A percentile compares a stretch with the other conserved stretches of the same genome.
Evolutionary conservation across 768 basidiomycete genomes (phyloP).

Genomic region (Scleroderma bovista): DNA sequence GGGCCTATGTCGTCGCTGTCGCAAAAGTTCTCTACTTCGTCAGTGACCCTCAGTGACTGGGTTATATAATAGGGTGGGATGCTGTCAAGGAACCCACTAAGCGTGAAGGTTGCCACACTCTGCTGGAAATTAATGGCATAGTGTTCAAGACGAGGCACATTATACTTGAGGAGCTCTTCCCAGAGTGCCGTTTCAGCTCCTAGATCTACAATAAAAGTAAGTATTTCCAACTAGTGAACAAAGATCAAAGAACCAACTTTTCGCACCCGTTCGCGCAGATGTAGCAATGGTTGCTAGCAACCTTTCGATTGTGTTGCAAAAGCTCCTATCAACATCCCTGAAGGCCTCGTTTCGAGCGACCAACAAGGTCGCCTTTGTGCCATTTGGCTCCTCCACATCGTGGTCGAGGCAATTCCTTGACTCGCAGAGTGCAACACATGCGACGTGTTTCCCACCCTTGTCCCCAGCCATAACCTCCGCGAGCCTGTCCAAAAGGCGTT

Average conservation of each 20-base stretch:
- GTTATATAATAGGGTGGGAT: background rate
- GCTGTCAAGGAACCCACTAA: background rate
- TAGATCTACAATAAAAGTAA: background rate
- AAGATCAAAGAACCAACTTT: background rate
- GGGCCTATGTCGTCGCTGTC: background rate
- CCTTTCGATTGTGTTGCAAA: background rate
- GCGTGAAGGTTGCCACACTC: background rate
- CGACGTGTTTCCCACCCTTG: conserved; percentile 1
- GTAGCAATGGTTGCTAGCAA: background rate
- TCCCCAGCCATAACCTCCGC: background rate
- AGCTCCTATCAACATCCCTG: background rate
- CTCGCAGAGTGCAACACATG: background rate
- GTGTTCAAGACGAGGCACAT: background rate
- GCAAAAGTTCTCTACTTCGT: background rate
- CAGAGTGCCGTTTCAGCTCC: background rate
- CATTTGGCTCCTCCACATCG: no score
- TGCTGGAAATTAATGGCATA: background rate
- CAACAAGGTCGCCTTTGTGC: background rate
- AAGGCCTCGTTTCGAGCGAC: background rate
- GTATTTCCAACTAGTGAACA: background rate
- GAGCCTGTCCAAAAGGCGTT: background rate
- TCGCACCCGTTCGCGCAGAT: background rate
- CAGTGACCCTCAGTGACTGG: background rate
- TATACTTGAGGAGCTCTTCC: background rate
- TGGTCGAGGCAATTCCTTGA: background rate